A percentile compares a stretch with the other conserved stretches of the same genome.
phyloP scores from a whole-genome alignment of 257 asterid species.

The Paulownia fortunei region DNA sequence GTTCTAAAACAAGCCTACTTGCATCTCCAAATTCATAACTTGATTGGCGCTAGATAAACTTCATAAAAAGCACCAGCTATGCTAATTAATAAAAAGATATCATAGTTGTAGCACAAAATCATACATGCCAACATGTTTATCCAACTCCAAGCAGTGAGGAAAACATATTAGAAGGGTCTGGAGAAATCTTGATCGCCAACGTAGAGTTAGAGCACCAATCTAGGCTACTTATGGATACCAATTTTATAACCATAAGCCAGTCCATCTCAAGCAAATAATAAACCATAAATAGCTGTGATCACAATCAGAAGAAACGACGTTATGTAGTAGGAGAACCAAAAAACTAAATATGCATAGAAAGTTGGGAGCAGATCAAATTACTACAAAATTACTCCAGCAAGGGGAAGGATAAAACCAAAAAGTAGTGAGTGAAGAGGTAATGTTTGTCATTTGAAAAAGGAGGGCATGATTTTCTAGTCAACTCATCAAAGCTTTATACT shows the following conservation, averaged over 20 bases:
- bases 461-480: neutral
- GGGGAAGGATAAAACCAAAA: neutral
- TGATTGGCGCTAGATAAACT: neutral
- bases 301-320: neutral
- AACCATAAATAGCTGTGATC: neutral
- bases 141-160: neutral
- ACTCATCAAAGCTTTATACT: neutral
- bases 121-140: neutral
- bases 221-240: neutral
- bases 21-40: too few species aligned
- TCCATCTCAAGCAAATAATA: neutral
- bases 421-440: neutral
- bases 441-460: neutral
- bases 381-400: neutral
- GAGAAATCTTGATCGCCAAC: neutral
- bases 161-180: neutral
- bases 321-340: neutral
- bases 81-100: neutral
- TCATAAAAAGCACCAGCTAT: neutral
- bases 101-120: neutral
- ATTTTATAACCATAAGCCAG: neutral
- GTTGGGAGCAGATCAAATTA: neutral
- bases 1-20: neutral
- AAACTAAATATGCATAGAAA: neutral
- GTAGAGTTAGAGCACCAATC: neutral